Percentiles rank a stretch among this genome's conserved stretches.
Evolutionary conservation across 306 rosid genomes (phyloP).

Genomic region (Prosopis cineraria): DNA sequence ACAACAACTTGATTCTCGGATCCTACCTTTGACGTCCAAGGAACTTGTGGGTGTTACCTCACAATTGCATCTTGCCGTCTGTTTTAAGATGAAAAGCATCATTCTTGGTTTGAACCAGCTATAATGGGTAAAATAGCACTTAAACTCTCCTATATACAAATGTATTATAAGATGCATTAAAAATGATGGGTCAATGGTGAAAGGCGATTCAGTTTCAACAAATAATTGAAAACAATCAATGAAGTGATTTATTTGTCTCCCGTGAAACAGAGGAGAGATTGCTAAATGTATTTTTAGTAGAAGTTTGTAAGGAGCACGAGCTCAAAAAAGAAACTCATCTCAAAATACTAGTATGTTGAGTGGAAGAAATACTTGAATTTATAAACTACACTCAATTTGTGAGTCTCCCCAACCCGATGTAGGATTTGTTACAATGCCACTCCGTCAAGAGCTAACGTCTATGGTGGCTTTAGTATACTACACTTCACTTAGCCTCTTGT

Average conservation of each 20-base stretch:
- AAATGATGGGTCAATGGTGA: neutral
- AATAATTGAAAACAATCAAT: conserved; percentile 1
- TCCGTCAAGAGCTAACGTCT: too few species aligned
- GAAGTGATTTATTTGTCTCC: conserved; percentile 15
- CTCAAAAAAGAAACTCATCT: too few species aligned
- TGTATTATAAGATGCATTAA: neutral
- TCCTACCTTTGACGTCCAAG: conserved; percentile 34
- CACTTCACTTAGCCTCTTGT: too few species aligned
- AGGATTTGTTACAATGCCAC: too few species aligned
- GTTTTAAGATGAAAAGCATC: conserved; percentile 26
- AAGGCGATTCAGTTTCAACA: conserved; percentile 18
- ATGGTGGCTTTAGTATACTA: too few species aligned
- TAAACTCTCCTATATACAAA: neutral
- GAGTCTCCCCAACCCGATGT: too few species aligned
- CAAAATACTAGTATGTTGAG: too few species aligned
- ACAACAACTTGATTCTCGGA: conserved; percentile 39
- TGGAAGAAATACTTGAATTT: too few species aligned
- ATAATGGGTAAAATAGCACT: neutral
- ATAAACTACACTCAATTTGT: too few species aligned
- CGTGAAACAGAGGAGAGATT: conserved; percentile 12
- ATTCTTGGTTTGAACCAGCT: neutral
- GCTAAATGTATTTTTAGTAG: conserved; percentile 3
- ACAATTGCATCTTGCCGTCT: conserved; percentile 50
- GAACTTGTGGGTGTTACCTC: conserved; percentile 35
- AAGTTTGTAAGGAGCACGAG: too few species aligned